A percentile compares a stretch with the other conserved stretches of the same genome.
Evolutionary conservation across 495 filamentous ascomycete species (phyloP).

Genomic region (Podospora conica): DNA sequence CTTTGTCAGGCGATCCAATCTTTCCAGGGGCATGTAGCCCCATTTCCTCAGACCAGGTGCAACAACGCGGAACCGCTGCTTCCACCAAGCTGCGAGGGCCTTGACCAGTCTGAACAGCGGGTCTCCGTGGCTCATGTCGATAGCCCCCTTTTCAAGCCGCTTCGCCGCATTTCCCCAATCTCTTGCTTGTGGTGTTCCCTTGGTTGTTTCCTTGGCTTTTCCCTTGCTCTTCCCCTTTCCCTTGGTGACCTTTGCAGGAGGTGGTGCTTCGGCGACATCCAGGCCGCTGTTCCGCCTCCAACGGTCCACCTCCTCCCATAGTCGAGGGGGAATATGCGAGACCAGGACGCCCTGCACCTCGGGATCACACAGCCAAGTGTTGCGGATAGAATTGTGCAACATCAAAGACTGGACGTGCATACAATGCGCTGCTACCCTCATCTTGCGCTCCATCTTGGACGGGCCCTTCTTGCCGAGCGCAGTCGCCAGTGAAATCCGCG

Average conservation of each 20-base stretch:
- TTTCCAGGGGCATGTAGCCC: slow-evolving; percentile 70
- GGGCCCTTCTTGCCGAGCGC: slow-evolving; percentile 75
- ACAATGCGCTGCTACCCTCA: slow-evolving; percentile 71
- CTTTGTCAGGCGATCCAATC: slow-evolving; percentile 60
- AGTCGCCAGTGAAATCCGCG: slow-evolving; percentile 47
- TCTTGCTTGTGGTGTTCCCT: slow-evolving; percentile 43
- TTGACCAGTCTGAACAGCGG: slow-evolving; percentile 76
- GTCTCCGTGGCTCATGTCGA: slow-evolving; percentile 72
- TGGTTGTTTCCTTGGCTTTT: slow-evolving; percentile 20
- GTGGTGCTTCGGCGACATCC: slow-evolving; percentile 33
- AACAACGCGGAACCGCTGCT: slow-evolving; percentile 69
- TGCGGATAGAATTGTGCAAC: slow-evolving; percentile 82
- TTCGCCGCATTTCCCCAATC: slow-evolving; percentile 72
- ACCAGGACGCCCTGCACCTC: slow-evolving; percentile 73
- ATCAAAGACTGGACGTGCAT: slow-evolving; percentile 85
- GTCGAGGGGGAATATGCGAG: slow-evolving; percentile 56
- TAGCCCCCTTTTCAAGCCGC: slow-evolving; percentile 57
- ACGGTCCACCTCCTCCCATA: slow-evolving; percentile 66
- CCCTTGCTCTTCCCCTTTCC: slow-evolving; percentile 39
- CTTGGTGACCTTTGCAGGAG: slow-evolving; percentile 16
- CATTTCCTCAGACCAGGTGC: slow-evolving; percentile 79
- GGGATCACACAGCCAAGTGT: slow-evolving; percentile 76
- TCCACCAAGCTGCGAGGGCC: slow-evolving; percentile 76
- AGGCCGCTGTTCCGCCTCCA: slow-evolving; percentile 66
- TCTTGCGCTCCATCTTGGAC: slow-evolving; percentile 72